These are phyloP conservation scores for Kokia cookei DNA, from an alignment of 441 rosid species.

Conservation along the genomic window DNA sequence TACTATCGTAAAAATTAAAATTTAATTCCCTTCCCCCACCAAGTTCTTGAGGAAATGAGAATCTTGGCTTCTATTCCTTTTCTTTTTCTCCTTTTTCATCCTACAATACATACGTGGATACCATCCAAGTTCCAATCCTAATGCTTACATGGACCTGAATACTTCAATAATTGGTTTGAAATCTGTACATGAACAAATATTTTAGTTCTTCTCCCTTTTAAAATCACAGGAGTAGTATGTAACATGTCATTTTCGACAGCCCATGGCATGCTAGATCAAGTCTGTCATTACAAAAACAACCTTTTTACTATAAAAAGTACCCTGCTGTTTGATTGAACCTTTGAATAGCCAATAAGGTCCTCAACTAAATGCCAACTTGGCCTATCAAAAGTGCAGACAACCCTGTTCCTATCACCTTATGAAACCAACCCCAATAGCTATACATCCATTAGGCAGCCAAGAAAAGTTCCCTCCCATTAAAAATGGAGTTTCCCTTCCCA, in stretches of 20 bases:
- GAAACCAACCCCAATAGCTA: neutral
- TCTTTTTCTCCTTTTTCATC: neutral
- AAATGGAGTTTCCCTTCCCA: constrained; percentile 34
- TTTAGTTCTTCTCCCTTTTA: neutral
- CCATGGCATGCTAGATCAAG: neutral
- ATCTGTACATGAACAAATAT: neutral
- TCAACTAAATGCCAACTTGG: neutral
- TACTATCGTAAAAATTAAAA: too few species aligned
- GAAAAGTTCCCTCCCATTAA: neutral
- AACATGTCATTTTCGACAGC: neutral
- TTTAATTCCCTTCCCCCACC: too few species aligned
- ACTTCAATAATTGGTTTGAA: neutral
- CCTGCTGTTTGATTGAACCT: neutral
- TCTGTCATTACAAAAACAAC: neutral
- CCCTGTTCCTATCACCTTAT: neutral
- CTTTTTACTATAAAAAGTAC: neutral
- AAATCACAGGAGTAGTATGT: neutral
- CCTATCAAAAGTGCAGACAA: neutral
- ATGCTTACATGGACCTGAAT: neutral
- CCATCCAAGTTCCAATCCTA: neutral
- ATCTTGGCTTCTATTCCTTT: neutral
- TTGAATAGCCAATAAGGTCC: neutral
- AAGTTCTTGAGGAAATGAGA: neutral
- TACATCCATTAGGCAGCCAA: neutral
- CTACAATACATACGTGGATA: neutral